Conservation (phyloP, 2,329 filamentous ascomycete species). For the Talaromyces amestolkiae region DNA sequence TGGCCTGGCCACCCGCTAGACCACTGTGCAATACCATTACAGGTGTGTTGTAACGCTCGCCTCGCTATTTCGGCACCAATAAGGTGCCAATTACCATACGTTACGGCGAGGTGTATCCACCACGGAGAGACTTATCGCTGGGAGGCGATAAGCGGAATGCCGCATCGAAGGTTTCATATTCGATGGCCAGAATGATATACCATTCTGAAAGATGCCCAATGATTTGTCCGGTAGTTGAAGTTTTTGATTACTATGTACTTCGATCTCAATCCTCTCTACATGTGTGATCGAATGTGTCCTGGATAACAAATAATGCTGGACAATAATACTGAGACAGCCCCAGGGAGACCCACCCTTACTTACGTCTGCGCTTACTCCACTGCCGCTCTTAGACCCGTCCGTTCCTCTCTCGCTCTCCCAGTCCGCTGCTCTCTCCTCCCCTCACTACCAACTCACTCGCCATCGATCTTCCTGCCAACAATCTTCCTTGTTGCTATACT, state of each 20-base stretch:
- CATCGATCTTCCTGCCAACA: not conserved
- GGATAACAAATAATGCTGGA: not conserved
- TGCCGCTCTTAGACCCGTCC: not conserved
- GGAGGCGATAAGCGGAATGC: slow-evolving; percentile 2
- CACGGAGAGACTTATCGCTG: not conserved
- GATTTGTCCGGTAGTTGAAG: too few relatives aligned
- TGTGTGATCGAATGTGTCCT: not conserved
- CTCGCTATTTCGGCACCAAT: too few relatives aligned
- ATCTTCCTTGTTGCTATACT: not conserved
- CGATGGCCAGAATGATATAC: not conserved
- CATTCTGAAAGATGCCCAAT: not conserved
- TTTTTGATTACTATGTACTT: not conserved
- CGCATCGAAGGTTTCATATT: not conserved
- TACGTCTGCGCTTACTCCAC: slow-evolving; percentile 3
- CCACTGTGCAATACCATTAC: not conserved
- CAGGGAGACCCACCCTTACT: not conserved
- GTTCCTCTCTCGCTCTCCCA: not conserved
- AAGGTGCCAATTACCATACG: not conserved
- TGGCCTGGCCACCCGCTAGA: not conserved
- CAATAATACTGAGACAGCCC: not conserved
- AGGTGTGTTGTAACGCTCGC: too few relatives aligned
- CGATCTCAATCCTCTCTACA: not conserved
- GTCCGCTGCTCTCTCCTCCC: not conserved
- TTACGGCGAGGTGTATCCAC: not conserved
- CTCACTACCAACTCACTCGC: not conserved